Percentiles rank a stretch among this genome's conserved stretches.
phyloP scores from a whole-genome alignment of 441 rosid species.

The Pelargonium myrrhifolium region DNA sequence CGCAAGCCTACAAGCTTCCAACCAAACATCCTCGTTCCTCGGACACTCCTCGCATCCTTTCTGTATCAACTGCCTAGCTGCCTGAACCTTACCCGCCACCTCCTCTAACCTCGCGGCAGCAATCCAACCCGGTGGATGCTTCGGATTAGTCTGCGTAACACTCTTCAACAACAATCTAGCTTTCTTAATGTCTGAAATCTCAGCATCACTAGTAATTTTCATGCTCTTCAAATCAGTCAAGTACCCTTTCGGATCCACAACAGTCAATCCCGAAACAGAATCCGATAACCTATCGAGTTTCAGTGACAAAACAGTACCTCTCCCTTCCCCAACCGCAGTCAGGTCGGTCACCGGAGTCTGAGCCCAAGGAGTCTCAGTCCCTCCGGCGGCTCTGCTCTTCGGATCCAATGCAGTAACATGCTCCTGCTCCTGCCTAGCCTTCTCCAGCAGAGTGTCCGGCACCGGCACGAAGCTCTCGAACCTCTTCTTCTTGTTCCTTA shows the following conservation, averaged over 20 bases:
- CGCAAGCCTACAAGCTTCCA: conserved; percentile 83
- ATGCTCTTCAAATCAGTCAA: conserved; percentile 90
- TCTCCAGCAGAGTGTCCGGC: conserved; percentile 83
- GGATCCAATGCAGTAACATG: conserved; percentile 90
- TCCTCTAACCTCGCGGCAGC: conserved; percentile 95
- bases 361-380: conserved; percentile 78
- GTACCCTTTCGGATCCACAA: conserved; percentile 90
- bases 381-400: conserved; percentile 71
- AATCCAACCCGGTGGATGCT: conserved; percentile 93
- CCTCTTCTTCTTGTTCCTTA: conserved; percentile 76
- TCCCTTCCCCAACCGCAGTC: conserved; percentile 89
- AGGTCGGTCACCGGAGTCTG: conserved; percentile 84
- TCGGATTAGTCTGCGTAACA: conserved; percentile 75
- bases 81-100: conserved; percentile 85
- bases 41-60: conserved; percentile 94
- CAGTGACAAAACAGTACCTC: conserved; percentile 83
- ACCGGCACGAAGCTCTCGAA: conserved; percentile 90
- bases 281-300: conserved; percentile 84
- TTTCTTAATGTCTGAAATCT: conserved; percentile 84
- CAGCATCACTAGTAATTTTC: conserved; percentile 95
- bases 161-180: conserved; percentile 86
- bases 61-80: conserved; percentile 71
- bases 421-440: conserved; percentile 89
- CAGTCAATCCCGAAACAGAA: conserved; percentile 79
- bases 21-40: conserved; percentile 84